These are phyloP conservation scores for Rhytidiadelphus loreus DNA, from an alignment of 225 moss, liverwort and hornwort species.

Conservation along the genomic window DNA sequence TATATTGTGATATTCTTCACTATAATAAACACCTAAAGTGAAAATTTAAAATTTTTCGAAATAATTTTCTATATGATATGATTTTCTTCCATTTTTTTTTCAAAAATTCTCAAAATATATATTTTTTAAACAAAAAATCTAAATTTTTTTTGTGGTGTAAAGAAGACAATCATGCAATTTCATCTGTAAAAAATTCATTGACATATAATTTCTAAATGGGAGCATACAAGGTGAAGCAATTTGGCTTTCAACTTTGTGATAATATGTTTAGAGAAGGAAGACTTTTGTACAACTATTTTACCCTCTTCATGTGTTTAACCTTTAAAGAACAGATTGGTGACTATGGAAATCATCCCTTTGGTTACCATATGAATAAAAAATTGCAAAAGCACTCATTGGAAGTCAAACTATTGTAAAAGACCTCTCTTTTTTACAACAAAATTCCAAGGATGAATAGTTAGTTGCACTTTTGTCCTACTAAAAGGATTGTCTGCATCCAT, in stretches of 20 bases:
- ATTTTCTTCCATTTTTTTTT: not conserved
- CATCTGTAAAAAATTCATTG: not conserved
- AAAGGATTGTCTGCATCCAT: too few species aligned
- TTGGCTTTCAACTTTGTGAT: not conserved
- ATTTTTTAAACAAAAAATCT: not conserved
- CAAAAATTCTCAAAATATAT: not conserved
- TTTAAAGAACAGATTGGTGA: too few species aligned
- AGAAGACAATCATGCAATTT: not conserved
- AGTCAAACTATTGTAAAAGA: too few species aligned
- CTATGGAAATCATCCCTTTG: too few species aligned
- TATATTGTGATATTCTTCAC: not conserved
- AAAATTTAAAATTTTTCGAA: not conserved
- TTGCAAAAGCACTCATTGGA: too few species aligned
- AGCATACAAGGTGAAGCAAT: not conserved
- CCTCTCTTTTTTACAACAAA: too few species aligned
- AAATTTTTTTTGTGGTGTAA: too few species aligned
- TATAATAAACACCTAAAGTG: not conserved
- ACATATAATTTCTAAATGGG: not conserved
- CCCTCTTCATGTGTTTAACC: fast-evolving
- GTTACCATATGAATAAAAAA: too few species aligned
- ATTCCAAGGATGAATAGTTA: too few species aligned
- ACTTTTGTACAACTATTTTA: not conserved
- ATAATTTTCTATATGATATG: not conserved
- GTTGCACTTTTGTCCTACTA: too few species aligned
- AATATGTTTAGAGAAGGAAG: not conserved